These are phyloP conservation scores for Melastoma malabathricum DNA, from an alignment of 345 rosid species.

Conservation along the genomic window DNA sequence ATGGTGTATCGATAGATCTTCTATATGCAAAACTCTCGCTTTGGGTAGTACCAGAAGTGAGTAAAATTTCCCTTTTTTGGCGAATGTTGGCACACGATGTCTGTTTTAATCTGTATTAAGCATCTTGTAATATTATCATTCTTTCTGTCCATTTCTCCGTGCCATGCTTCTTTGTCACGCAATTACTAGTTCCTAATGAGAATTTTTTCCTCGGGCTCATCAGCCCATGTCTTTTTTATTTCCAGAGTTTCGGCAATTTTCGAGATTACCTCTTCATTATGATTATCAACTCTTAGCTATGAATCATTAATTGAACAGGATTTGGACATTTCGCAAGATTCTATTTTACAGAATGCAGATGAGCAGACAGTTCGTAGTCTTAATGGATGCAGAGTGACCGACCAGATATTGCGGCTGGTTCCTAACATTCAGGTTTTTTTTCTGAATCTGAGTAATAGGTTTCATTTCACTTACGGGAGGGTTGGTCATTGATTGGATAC, in stretches of 20 bases:
- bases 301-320: slow-evolving; percentile 33
- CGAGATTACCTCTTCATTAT: not conserved
- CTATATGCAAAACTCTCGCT: slow-evolving; percentile 88
- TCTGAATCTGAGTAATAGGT: slow-evolving; percentile 2
- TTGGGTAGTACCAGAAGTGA: slow-evolving; percentile 94
- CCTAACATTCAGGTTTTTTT: slow-evolving; percentile 74
- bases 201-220: no score
- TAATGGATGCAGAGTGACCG: slow-evolving; percentile 98
- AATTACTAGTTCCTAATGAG: no score
- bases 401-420: slow-evolving; percentile 91
- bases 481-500: slow-evolving; percentile 10
- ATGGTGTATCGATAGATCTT: slow-evolving; percentile 86
- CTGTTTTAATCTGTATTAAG: not conserved
- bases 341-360: slow-evolving; percentile 79
- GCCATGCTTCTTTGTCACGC: no score
- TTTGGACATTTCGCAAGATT: slow-evolving; percentile 81
- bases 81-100: not conserved
- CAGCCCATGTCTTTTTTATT: not conserved
- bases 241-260: not conserved
- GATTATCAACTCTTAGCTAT: not conserved
- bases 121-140: not conserved
- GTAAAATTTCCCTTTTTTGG: slow-evolving; percentile 9
- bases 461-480: not conserved
- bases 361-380: slow-evolving; percentile 97
- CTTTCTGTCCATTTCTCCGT: no score